These are phyloP conservation scores for Panellus pusillus DNA, from an alignment of 768 basidiomycete species.

Conservation along the genomic window DNA sequence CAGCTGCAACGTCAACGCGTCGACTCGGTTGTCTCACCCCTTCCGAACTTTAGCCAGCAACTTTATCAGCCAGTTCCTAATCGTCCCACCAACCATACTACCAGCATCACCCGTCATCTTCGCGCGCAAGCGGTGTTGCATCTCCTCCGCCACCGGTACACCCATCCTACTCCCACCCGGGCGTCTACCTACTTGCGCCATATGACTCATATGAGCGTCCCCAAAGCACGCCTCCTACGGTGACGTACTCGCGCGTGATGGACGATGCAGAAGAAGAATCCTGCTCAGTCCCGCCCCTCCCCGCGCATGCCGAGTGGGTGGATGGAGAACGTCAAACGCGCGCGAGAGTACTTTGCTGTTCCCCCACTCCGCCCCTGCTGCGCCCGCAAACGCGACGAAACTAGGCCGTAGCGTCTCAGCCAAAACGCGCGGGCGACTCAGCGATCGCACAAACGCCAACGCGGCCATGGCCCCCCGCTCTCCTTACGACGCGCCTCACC, in stretches of 20 bases:
- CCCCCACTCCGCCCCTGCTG: constrained; percentile 4
- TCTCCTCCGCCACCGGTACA: constrained; percentile 25
- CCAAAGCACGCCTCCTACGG: constrained; percentile 32
- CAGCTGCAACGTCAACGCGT: constrained; percentile 6
- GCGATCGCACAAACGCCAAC: constrained; percentile 19
- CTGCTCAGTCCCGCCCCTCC: constrained; percentile 15
- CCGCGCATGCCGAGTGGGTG: constrained; percentile 21
- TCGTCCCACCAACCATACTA: constrained; percentile 25
- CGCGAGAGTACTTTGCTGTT: constrained; percentile 18
- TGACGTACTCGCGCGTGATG: constrained; percentile 28
- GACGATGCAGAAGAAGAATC: constrained; percentile 23
- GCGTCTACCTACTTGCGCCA: constrained; percentile 73
- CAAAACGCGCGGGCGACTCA: constrained; percentile 20
- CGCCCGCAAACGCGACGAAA: constrained; percentile 3
- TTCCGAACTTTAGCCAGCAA: neutral
- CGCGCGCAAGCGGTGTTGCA: constrained; percentile 35
- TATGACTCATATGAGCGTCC: constrained; percentile 54
- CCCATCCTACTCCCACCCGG: constrained; percentile 47
- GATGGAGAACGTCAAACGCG: constrained; percentile 24
- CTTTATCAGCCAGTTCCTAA: constrained; percentile 22
- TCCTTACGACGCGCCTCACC: constrained; percentile 16
- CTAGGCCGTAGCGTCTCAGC: constrained; percentile 16
- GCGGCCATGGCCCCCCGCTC: constrained; percentile 2
- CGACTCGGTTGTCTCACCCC: constrained; percentile 13
- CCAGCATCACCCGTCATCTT: constrained; percentile 32